Conservation (phyloP, 352 stramenopile species). For the Pythium monospermum region DNA sequence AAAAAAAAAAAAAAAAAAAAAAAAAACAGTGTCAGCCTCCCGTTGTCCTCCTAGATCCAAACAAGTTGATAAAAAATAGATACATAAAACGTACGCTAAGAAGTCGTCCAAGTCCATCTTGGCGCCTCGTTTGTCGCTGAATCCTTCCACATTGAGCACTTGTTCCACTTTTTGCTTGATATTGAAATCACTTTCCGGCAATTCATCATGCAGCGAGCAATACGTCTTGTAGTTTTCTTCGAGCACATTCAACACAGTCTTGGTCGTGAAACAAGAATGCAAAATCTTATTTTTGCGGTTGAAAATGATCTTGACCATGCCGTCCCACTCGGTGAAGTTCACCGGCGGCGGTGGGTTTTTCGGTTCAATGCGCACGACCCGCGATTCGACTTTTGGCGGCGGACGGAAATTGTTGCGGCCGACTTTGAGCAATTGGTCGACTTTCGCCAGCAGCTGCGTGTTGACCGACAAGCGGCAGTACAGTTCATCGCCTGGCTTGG, state of each 20-base stretch:
- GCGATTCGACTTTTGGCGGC: slow-evolving; percentile 95
- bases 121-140: slow-evolving; percentile 85
- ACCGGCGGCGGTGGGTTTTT: slow-evolving; percentile 97
- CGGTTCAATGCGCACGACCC: slow-evolving; percentile 96
- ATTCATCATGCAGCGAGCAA: slow-evolving; percentile 89
- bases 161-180: slow-evolving; percentile 94
- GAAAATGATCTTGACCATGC: slow-evolving; percentile 99
- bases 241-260: slow-evolving; percentile 94
- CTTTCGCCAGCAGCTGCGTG: slow-evolving; percentile 97
- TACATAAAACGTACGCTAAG: slow-evolving; percentile 86
- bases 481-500: slow-evolving; percentile 94
- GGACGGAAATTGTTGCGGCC: slow-evolving; percentile 99
- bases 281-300: slow-evolving; percentile 99
- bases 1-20: neutral
- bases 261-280: slow-evolving; percentile 94
- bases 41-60: neutral
- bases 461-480: slow-evolving; percentile 99
- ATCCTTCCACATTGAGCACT: slow-evolving; percentile 88
- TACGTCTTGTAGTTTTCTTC: slow-evolving; percentile 96
- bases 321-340: slow-evolving; percentile 99
- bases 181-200: slow-evolving; percentile 64
- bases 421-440: slow-evolving; percentile 98
- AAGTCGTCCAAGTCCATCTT: slow-evolving; percentile 99
- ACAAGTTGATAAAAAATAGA: no score
- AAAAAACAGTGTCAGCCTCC: neutral